Base-by-base conservation (phyloP, 2,329 filamentous ascomycete genomes). In the Coniochaeta prunicola region DNA sequence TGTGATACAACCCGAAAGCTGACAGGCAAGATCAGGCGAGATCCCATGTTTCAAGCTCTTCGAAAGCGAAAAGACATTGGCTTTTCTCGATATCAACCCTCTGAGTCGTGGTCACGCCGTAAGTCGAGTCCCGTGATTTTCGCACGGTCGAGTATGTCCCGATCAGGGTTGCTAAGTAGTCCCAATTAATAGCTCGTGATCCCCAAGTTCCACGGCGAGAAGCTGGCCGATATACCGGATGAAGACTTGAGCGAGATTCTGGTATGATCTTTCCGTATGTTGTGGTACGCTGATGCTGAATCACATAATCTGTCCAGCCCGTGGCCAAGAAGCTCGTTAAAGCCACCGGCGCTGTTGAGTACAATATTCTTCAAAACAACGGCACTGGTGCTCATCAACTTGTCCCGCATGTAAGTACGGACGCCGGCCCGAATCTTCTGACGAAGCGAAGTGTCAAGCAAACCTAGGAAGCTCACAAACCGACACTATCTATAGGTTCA, bases 301-400 rank as follows among this genome's bases (percentile, higher is more conserved):
- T n/a, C 5, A 17, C 3, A 2, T 13, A 33, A 3, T 34, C 57
- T 45, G n/a, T 57, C 45, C 59, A 88, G 80, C 88, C 90, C 48
- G 85, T 96, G 17, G 88, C 91, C 54, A 97, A 96, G 83, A 93
- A 90, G 74, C 84, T 99, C 54, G 92, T 89, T 55, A 74, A 79
- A 21, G 93, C 92, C 30, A 86, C 84, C 4, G 90, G 90, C 38
- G 87, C 89, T 4, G 77, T 80, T 57, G 83, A 97, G 73, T 99
- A 91, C 80, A 99, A 99, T 70, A 83, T 99, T 55, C 78, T 99
- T 60, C 94, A 99, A 78, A 99, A 99, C 77, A 99, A 99, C 70
- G 94, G 94, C 57, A 80, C 84, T 24, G 84, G 93, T 68, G 94
- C 94, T 19, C 94, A 99, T 74, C 94, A 97, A 77, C 80, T 89